Conservation (phyloP, 2,329 filamentous ascomycete species). For the Pestalotiopsis sp. region DNA sequence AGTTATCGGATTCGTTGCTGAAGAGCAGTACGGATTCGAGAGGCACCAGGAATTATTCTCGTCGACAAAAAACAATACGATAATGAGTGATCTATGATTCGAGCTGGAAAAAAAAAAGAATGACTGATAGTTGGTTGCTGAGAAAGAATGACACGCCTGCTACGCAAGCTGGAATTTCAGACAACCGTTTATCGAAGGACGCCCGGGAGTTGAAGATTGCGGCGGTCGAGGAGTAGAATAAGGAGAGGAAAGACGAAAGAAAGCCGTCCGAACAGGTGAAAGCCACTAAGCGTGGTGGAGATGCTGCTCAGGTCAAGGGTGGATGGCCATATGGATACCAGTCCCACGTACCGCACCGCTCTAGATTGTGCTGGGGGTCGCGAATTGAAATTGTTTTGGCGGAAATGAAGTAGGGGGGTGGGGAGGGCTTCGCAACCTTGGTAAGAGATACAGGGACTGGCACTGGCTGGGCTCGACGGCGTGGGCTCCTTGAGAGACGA, state of each 20-base stretch:
- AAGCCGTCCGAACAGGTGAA: conserved; percentile 22
- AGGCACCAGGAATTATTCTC: not conserved
- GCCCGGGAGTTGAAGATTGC: conserved; percentile 23
- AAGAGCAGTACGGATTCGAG: not conserved
- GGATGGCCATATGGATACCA: conserved; percentile 1
- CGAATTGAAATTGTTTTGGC: conserved; percentile 33
- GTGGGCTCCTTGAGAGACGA: not conserved
- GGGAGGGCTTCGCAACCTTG: conserved; percentile 20
- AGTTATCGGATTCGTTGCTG: not conserved
- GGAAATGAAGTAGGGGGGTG: conserved; percentile 35
- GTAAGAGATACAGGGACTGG: not conserved
- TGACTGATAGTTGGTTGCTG: conserved; percentile 37
- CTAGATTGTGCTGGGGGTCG: conserved; percentile 17
- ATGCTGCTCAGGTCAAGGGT: not conserved
- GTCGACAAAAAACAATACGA: not conserved
- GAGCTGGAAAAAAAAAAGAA: conserved; percentile 35
- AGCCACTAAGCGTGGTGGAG: conserved; percentile 19
- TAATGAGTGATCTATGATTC: conserved; percentile 26
- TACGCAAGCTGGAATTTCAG: conserved; percentile 47
- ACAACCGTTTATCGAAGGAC: conserved; percentile 37
- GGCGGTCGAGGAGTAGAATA: conserved; percentile 28
- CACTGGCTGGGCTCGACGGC: not conserved
- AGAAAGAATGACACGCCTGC: conserved; percentile 61
- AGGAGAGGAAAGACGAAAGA: conserved; percentile 28
- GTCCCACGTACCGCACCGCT: conserved; percentile 5